Base-by-base conservation (phyloP, 129 eudicot species). In the Flaveria linearis region DNA sequence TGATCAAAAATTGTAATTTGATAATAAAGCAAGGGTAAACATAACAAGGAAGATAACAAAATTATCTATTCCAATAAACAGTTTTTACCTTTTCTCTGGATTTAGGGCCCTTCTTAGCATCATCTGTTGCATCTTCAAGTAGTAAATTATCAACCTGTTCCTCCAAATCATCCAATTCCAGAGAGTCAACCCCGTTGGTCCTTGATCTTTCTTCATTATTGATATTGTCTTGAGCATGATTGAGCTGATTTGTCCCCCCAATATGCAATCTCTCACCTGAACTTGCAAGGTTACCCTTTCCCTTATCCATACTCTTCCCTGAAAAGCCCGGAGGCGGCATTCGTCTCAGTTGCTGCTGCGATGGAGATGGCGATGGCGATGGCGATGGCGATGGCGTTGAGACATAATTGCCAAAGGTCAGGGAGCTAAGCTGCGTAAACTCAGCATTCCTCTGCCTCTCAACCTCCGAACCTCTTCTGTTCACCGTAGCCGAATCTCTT, bases 81-180 rank as follows among this genome's bases (percentile, higher is more conserved):
- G 42, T 56, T 84, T 91, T 96, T 91, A 95, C 99, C 94, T 95
- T 95, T 76, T 94, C 98, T 1, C 97, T 91, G 55, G 84, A 65
- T 66, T 69, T 81, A 26, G 68, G 83, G 39, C 72, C 80, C 76
- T 89, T 86, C 76, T 83, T 86, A 58, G 56, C 80, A 50, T 76
- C 87, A 77, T 56, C 22, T 20, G 22, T 20, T 20, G 22, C 90
- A 42, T 87, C 94, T 46, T 91, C 94, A 74, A 86, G 90, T 15
- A 74, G 85, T 11, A 91, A 67, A 39, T 84, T 80, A 50, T 62
- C 86, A 26, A 83, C 87, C 51, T 83, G 88, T 52, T 91, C 92
- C 78, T 86, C 88, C 72, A 89, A 84, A 25, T 82, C 93, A 70
- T 86, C 89, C 82, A 91, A 61, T 20, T 85, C 90, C 64, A 71